Evolutionary conservation across 176 grass and related monocot genomes (phyloP).

Genomic region (Phragmites australis): DNA sequence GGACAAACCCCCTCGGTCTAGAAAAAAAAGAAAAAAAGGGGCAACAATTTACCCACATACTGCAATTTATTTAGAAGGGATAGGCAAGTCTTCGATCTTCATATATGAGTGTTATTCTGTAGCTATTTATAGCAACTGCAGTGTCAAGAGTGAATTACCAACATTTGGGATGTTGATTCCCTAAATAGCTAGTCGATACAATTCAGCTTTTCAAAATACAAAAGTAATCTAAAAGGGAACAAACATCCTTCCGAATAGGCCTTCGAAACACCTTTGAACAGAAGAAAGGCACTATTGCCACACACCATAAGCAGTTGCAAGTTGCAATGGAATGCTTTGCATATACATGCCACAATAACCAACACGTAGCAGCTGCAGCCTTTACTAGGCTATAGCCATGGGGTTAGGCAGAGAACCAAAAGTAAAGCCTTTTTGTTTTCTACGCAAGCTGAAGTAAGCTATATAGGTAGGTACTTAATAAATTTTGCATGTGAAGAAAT

Average conservation of each 20-base stretch:
- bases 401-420: not conserved
- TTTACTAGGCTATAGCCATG: not conserved
- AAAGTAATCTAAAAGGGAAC: not conserved
- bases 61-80: not conserved
- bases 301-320: not conserved
- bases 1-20: not conserved
- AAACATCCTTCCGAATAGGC: not conserved
- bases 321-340: not conserved
- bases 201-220: not conserved
- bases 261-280: not conserved
- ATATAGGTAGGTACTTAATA: not conserved
- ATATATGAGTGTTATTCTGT: not conserved
- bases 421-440: not conserved
- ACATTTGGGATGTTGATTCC: too few species aligned
- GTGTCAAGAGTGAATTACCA: too few species aligned
- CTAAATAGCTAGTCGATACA: not conserved
- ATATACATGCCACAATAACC: not conserved
- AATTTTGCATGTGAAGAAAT: constrained; percentile 27
- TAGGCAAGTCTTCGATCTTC: not conserved
- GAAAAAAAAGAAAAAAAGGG: not conserved
- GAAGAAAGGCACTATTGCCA: not conserved
- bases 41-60: not conserved
- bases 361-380: not conserved
- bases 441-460: constrained; percentile 4
- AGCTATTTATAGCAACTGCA: not conserved